Evolutionary conservation across 768 basidiomycete species (phyloP).

Genomic region (Xerocomellus chrysenteron): DNA sequence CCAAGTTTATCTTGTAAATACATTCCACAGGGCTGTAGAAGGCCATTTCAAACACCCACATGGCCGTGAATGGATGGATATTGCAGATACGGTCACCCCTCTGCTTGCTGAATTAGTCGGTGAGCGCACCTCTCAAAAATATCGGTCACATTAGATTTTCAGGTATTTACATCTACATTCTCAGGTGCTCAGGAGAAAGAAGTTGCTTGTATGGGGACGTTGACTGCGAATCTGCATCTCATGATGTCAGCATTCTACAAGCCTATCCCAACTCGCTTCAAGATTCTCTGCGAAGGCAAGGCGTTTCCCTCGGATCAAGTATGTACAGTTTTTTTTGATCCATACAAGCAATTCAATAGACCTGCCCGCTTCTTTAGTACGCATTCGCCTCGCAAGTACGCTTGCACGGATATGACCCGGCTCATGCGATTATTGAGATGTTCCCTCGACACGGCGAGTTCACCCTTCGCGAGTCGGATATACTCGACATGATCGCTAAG

Average conservation of each 20-base stretch:
- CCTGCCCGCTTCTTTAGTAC: slow-evolving; percentile 55
- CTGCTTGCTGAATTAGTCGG: slow-evolving; percentile 83
- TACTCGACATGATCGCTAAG: slow-evolving; percentile 67
- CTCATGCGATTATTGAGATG: slow-evolving; percentile 73
- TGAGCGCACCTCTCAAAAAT: slow-evolving; percentile 35
- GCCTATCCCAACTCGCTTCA: slow-evolving; percentile 80
- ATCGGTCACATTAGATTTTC: slow-evolving; percentile 1
- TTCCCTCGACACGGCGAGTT: slow-evolving; percentile 82
- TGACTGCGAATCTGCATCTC: slow-evolving; percentile 94
- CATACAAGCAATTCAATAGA: slow-evolving; percentile 13
- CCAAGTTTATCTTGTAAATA: slow-evolving; percentile 1
- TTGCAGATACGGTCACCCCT: slow-evolving; percentile 69
- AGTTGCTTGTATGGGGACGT: slow-evolving; percentile 92
- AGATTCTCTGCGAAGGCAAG: slow-evolving; percentile 91
- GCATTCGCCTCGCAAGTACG: slow-evolving; percentile 91
- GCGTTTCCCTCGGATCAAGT: slow-evolving; percentile 98
- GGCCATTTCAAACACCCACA: slow-evolving; percentile 93
- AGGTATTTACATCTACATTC: slow-evolving; percentile 22
- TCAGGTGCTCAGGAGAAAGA: slow-evolving; percentile 84
- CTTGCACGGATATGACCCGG: slow-evolving; percentile 75
- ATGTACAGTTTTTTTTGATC: slow-evolving; percentile 24
- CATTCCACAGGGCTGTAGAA: slow-evolving; percentile 63
- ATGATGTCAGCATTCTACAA: slow-evolving; percentile 95
- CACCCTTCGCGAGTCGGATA: slow-evolving; percentile 85
- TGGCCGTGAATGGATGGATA: slow-evolving; percentile 77